phyloP scores from a whole-genome alignment of 2,329 filamentous ascomycete genomes.

The Ascochyta pisi region DNA sequence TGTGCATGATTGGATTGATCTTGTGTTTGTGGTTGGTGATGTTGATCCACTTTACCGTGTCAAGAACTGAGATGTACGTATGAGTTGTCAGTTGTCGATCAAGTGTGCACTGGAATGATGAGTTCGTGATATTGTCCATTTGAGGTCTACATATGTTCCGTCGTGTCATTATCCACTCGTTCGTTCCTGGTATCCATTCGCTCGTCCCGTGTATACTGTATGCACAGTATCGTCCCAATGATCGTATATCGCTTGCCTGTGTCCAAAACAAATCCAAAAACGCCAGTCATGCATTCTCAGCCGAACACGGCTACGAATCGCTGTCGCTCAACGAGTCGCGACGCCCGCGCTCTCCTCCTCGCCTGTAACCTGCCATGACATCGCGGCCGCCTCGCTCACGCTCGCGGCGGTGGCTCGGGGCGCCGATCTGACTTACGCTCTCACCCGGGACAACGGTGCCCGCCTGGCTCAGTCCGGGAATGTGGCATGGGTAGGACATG shows the following conservation, averaged over 20 bases:
- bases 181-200: conserved; percentile 8
- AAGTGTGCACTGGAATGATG: neutral
- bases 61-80: neutral
- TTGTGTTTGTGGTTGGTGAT: neutral
- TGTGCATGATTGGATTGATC: neutral
- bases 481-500: conserved; percentile 64
- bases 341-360: conserved; percentile 52
- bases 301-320: conserved; percentile 40
- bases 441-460: conserved; percentile 46
- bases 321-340: conserved; percentile 64
- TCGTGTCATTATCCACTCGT: conserved; percentile 3
- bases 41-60: neutral
- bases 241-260: conserved; percentile 6
- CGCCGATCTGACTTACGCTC: conserved; percentile 51
- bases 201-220: conserved; percentile 1
- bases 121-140: conserved; percentile 1
- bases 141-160: conserved; percentile 10
- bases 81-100: neutral
- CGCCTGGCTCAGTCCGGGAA: conserved; percentile 58
- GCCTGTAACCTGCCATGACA: conserved; percentile 53
- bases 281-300: conserved; percentile 9
- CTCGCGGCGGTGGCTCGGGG: conserved; percentile 27
- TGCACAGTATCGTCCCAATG: neutral
- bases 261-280: conserved; percentile 8
- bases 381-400: conserved; percentile 40